phyloP scores from a whole-genome alignment of 2,329 filamentous ascomycete species.

The Penicillium sp. region DNA sequence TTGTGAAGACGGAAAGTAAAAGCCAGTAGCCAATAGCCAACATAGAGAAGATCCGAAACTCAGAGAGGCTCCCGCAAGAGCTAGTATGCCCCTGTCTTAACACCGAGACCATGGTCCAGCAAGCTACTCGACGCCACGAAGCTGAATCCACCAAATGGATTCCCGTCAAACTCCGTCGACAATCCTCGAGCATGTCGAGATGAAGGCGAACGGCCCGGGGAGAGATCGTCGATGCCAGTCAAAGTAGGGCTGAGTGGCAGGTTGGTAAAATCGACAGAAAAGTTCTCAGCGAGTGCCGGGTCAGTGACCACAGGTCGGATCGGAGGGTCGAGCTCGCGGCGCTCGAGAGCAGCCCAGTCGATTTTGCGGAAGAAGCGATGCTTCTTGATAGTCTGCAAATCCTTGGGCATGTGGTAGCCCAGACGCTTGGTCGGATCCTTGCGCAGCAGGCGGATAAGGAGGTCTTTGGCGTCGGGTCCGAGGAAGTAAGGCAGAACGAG shows the following conservation, averaged over 20 bases:
- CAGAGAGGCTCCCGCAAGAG: background rate
- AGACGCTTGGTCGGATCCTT: constrained; percentile 91
- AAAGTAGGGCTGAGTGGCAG: constrained; percentile 72
- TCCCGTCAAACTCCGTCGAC: constrained; percentile 27
- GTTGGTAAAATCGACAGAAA: constrained; percentile 85
- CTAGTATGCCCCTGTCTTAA: constrained; percentile 24
- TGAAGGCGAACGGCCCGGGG: constrained; percentile 9
- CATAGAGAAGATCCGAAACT: background rate
- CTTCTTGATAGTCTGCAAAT: constrained; percentile 77
- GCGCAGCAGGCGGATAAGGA: constrained; percentile 80
- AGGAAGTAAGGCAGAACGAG: constrained; percentile 84
- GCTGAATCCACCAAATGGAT: constrained; percentile 48
- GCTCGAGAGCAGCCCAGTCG: constrained; percentile 83
- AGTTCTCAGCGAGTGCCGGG: constrained; percentile 94
- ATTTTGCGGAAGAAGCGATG: constrained; percentile 97
- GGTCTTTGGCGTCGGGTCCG: constrained; percentile 84
- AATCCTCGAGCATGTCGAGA: constrained; percentile 17
- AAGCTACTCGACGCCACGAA: constrained; percentile 48
- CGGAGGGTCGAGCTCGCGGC: constrained; percentile 76
- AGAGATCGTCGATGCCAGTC: constrained; percentile 28
- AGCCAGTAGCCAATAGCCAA: background rate
- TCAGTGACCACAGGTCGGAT: constrained; percentile 94
- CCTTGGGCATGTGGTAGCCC: constrained; percentile 82
- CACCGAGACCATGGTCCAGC: constrained; percentile 38
- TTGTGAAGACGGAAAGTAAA: background rate